phyloP scores from a whole-genome alignment of 352 stramenopile species.

The Pythium chondricola region DNA sequence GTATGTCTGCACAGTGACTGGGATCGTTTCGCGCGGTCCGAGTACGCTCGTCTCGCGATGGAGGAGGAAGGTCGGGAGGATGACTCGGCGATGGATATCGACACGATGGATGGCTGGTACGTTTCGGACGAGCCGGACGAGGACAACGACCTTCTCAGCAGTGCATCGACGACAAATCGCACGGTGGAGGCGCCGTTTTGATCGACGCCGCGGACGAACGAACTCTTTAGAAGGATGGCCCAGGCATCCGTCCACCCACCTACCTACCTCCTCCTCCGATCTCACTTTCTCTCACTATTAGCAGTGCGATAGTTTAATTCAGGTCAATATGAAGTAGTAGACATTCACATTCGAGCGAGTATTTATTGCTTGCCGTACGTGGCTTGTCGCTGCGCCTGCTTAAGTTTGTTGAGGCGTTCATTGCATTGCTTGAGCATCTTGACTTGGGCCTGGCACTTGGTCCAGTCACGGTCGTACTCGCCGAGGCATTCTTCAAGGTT shows the following conservation, averaged over 20 bases:
- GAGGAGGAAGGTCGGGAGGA: conserved; percentile 94
- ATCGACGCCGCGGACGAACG: not conserved
- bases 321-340: not conserved
- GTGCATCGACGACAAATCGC: conserved; percentile 24
- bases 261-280: no score
- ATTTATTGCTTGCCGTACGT: not conserved
- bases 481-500: conserved; percentile 80
- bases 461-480: conserved; percentile 81
- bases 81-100: conserved; percentile 84
- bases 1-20: conserved; percentile 82
- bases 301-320: no score
- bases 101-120: conserved; percentile 88
- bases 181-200: conserved; percentile 73
- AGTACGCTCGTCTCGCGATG: conserved; percentile 96
- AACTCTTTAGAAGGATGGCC: conserved; percentile 14
- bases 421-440: conserved; percentile 79
- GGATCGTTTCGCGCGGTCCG: conserved; percentile 95
- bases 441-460: conserved; percentile 77
- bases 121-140: conserved; percentile 78
- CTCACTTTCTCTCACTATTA: no score
- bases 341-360: not conserved
- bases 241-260: not conserved
- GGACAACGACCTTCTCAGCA: conserved; percentile 44
- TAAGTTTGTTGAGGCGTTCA: conserved; percentile 50
- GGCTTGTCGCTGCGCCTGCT: conserved; percentile 27